Percentiles rank a stretch among this genome's conserved stretches.
These are phyloP conservation scores for Protomyces macrosporus DNA, from an alignment of 1,139 yeast species.

Conservation along the genomic window DNA sequence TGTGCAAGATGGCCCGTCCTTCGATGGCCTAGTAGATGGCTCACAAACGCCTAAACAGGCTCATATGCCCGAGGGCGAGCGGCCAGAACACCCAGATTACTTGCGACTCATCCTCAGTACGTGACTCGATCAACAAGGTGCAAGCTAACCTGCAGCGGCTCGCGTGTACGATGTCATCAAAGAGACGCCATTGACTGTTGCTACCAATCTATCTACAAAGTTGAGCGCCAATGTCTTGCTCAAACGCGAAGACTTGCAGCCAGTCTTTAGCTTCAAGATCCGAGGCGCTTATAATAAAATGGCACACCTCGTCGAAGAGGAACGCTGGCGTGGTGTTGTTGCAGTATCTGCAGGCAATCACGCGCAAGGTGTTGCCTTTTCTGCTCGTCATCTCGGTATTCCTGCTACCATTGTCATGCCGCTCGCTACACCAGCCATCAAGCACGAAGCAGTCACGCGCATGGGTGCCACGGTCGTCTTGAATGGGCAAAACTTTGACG, in stretches of 20 bases:
- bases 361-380: slow-evolving; percentile 97
- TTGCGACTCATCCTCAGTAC: slow-evolving; percentile 8
- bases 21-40: background rate
- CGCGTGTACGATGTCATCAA: slow-evolving; percentile 90
- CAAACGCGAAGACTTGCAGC: slow-evolving; percentile 87
- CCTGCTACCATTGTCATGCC: slow-evolving; percentile 99
- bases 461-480: slow-evolving; percentile 91
- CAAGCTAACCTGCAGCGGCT: slow-evolving; percentile 61
- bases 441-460: slow-evolving; percentile 81
- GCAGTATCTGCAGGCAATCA: slow-evolving; percentile 99
- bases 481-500: slow-evolving; percentile 88
- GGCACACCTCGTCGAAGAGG: slow-evolving; percentile 67
- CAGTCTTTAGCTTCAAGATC: slow-evolving; percentile 91
- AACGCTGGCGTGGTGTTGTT: slow-evolving; percentile 79
- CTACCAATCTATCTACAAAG: slow-evolving; percentile 67
- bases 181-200: slow-evolving; percentile 79
- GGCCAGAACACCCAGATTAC: slow-evolving; percentile 18
- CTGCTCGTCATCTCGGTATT: slow-evolving; percentile 75
- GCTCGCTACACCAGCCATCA: slow-evolving; percentile 89
- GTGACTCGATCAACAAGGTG: background rate
- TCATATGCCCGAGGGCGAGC: background rate
- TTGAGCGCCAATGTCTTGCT: slow-evolving; percentile 66
- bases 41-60: background rate
- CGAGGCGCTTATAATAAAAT: slow-evolving; percentile 98
- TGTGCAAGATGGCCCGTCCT: background rate